Base-by-base conservation (phyloP, 1,284 basidiomycete species). In the Cryptococcus sp. region DNA sequence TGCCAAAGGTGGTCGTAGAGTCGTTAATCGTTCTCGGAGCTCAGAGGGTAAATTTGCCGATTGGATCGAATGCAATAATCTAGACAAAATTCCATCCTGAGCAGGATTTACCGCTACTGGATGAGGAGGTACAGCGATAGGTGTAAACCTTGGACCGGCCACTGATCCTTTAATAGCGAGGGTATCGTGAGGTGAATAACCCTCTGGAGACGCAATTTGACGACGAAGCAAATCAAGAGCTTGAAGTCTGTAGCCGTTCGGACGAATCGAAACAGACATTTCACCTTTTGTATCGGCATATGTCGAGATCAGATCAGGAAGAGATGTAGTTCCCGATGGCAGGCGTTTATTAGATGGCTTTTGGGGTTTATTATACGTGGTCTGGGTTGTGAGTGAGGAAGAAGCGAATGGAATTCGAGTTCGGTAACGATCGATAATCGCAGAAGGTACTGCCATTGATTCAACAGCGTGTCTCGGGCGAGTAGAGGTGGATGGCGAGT, bases 21-120 rank as follows among this genome's bases (percentile, higher is more conserved):
- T 60, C 0, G 67, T 70, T 39, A 73, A 63, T 19, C 71, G 53
- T 45, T 70, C 69, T n/a, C 63, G 55, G 18, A 73, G 57, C 7
- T 53, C 41, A 13, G 63, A 59, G 1, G 70, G 71, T 3, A 73
- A 61, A 52, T 67, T 59, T 0, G 69, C 66, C 1, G 69, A 66
- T 14, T 61, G 60, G 19, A 71, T 64, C 34, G 64, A 56, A 22
- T 66, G 58, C 1, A 72, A 53, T 14, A 73, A 56, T 3, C 60
- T 59, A 11, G 62, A 54, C 31, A 71, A 54, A 10, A 68, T 44
- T 9, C 61, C 62, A 1, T 49, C 47, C 31, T 60, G 59, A 46
- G 55, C 46, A 1, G 67, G 64, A 49, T 69, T 69, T 56, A 70
- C 59, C 2, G 63, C 67, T 1, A 70, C 42, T 9, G 64, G 50